Evolutionary conservation across 345 rosid species (phyloP).

Genomic region (Sisymbrium irio): DNA sequence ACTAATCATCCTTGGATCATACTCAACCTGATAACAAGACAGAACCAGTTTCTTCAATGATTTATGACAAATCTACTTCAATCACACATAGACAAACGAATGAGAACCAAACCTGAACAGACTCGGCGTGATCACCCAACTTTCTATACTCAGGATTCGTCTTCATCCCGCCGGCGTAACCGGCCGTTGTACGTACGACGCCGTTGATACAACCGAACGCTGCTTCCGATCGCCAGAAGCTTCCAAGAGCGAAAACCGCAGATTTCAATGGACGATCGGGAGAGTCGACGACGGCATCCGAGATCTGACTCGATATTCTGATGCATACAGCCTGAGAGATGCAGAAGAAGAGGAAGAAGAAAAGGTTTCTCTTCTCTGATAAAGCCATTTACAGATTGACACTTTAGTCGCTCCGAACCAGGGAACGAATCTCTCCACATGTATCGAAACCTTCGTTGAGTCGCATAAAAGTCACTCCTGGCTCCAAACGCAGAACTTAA

Average conservation of each 20-base stretch:
- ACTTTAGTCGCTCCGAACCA: constrained; percentile 9
- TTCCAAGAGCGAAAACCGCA: constrained; percentile 83
- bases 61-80: too few species aligned
- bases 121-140: constrained; percentile 79
- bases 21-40: constrained; percentile 59
- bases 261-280: constrained; percentile 44
- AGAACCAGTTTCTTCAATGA: neutral
- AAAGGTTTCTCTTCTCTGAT: constrained; percentile 15
- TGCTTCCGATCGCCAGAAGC: constrained; percentile 98
- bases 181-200: constrained; percentile 66
- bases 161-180: constrained; percentile 80
- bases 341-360: constrained; percentile 26
- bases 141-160: constrained; percentile 75
- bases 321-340: constrained; percentile 43
- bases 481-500: neutral
- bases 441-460: constrained; percentile 10
- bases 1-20: constrained; percentile 62
- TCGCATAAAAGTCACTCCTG: constrained; percentile 5
- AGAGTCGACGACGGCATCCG: constrained; percentile 33
- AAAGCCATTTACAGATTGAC: constrained; percentile 36
- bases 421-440: constrained; percentile 4
- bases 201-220: constrained; percentile 86
- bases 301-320: constrained; percentile 56
- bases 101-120: constrained; percentile 63
- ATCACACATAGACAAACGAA: neutral